These are phyloP conservation scores for Mycena venus DNA, from an alignment of 768 basidiomycete species.

Conservation along the genomic window DNA sequence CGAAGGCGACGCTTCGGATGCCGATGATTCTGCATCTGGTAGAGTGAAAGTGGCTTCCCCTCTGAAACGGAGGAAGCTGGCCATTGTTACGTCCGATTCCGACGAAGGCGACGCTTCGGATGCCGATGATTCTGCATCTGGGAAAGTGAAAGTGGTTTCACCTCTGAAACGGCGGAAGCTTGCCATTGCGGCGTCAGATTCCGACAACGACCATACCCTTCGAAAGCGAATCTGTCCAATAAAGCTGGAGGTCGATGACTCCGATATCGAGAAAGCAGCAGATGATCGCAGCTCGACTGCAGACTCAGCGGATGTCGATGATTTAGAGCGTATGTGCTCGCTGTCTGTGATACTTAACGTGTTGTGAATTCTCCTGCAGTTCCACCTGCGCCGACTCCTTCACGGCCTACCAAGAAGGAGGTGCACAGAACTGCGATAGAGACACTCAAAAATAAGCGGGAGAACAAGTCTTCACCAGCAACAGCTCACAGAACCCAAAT, in stretches of 20 bases:
- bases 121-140: no score
- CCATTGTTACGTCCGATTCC: background rate
- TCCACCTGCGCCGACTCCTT: background rate
- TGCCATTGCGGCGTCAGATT: background rate
- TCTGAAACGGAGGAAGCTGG: background rate
- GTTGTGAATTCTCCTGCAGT: background rate
- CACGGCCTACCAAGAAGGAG: slow-evolving; percentile 7
- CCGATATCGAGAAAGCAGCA: background rate
- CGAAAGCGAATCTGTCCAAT: background rate
- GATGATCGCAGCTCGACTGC: background rate
- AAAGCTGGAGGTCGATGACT: background rate
- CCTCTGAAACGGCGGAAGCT: background rate
- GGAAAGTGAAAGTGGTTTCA: background rate
- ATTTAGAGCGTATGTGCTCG: slow-evolving; percentile 8
- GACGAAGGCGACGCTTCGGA: background rate
- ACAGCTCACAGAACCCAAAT: background rate
- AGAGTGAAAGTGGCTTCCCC: no score
- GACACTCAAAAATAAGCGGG: background rate
- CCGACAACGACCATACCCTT: background rate
- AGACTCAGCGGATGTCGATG: slow-evolving; percentile 7
- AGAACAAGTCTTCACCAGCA: slow-evolving; percentile 7
- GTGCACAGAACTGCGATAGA: background rate
- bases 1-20: background rate
- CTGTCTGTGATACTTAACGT: no score
- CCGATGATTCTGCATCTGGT: no score